Evolutionary conservation across 2,329 filamentous ascomycete genomes (phyloP).

Genomic region (Lachnellula subtilissima): DNA sequence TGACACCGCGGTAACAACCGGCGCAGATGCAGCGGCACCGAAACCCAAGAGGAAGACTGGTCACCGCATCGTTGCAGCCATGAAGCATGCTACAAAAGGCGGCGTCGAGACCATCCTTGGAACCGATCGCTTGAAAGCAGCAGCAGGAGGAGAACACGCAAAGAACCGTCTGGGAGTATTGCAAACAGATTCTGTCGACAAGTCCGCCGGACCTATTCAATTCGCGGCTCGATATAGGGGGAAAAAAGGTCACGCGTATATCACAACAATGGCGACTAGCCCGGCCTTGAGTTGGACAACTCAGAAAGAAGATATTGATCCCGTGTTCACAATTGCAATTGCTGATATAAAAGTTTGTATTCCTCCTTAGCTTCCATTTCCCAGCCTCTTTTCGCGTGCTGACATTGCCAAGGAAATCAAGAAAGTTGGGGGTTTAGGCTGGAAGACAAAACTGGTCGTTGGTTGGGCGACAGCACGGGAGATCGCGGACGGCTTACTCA

Average conservation of each 20-base stretch:
- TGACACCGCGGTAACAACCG: slow-evolving; percentile 30
- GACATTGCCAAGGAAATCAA: slow-evolving; percentile 51
- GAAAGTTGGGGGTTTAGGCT: slow-evolving; percentile 76
- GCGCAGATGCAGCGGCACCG: slow-evolving; percentile 7
- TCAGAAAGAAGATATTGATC: slow-evolving; percentile 43
- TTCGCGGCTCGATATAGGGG: slow-evolving; percentile 70
- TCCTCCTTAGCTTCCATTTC: neutral
- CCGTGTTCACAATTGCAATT: slow-evolving; percentile 66
- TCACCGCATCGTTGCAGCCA: slow-evolving; percentile 47
- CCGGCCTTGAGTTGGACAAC: slow-evolving; percentile 52
- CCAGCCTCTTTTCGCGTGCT: neutral
- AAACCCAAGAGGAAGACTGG: slow-evolving; percentile 26
- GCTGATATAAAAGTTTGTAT: slow-evolving; percentile 18
- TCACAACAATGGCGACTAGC: slow-evolving; percentile 52
- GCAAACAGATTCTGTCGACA: slow-evolving; percentile 38
- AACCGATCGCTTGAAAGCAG: slow-evolving; percentile 59
- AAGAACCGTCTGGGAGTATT: slow-evolving; percentile 69
- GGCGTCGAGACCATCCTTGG: slow-evolving; percentile 68
- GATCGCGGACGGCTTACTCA: slow-evolving; percentile 64
- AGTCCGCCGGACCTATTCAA: slow-evolving; percentile 61
- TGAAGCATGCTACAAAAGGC: slow-evolving; percentile 64
- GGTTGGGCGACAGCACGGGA: slow-evolving; percentile 72
- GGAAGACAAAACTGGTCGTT: slow-evolving; percentile 78
- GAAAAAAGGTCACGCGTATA: slow-evolving; percentile 66
- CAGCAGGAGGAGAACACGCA: slow-evolving; percentile 53